phyloP scores from a whole-genome alignment of 768 basidiomycete species.

The Suillus clintonianus region DNA sequence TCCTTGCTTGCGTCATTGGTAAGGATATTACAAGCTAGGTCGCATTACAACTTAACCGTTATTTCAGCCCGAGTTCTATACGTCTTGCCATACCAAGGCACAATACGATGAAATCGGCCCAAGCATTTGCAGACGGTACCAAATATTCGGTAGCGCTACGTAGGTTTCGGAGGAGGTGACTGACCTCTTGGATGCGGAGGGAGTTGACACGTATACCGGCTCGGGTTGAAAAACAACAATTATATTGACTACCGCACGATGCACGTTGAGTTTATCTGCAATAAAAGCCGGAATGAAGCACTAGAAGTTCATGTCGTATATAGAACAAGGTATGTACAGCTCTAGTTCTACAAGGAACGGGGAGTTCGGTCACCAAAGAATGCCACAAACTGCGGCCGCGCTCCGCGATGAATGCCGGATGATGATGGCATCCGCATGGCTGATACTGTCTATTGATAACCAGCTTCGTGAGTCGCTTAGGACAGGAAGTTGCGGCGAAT shows the following conservation, averaged over 20 bases:
- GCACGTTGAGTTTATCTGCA: background rate
- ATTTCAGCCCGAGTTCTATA: conserved; percentile 88
- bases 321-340: background rate
- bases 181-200: background rate
- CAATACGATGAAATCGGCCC: conserved; percentile 95
- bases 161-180: conserved; percentile 32
- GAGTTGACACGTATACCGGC: background rate
- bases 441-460: background rate
- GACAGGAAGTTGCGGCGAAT: background rate
- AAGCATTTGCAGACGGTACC: conserved; percentile 89
- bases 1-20: conserved; percentile 92
- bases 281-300: background rate
- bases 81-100: conserved; percentile 90
- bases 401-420: background rate
- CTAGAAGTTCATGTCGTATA: background rate
- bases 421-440: background rate
- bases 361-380: background rate
- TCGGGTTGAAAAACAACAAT: background rate
- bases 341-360: background rate
- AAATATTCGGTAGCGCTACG: conserved; percentile 89
- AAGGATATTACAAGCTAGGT: conserved; percentile 27
- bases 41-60: conserved; percentile 3
- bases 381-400: too few relatives aligned
- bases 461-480: background rate
- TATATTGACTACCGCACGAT: conserved; percentile 1